phyloP scores from a whole-genome alignment of 768 basidiomycete species.

The Suillus weaverae region DNA sequence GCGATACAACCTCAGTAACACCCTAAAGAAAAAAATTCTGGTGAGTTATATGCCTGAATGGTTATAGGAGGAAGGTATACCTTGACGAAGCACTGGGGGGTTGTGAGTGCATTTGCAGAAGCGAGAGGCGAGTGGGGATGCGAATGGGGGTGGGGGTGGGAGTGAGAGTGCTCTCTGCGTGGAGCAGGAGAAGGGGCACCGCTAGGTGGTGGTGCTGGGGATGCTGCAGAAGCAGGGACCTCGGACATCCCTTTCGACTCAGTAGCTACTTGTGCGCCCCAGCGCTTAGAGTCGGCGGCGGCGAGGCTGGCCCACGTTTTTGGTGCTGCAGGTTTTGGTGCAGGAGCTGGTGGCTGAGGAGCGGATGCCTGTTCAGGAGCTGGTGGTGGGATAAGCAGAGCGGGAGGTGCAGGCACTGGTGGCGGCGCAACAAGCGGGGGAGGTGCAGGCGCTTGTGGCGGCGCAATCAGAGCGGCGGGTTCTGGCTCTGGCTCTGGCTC shows the following conservation, averaged over 20 bases:
- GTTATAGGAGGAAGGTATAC: constrained; percentile 37
- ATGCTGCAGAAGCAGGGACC: constrained; percentile 42
- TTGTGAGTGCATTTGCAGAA: constrained; percentile 64
- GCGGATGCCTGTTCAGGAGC: constrained; percentile 28
- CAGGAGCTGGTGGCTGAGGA: constrained; percentile 34
- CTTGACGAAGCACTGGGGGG: constrained; percentile 91
- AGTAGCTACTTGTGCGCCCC: constrained; percentile 80
- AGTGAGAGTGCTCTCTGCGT: constrained; percentile 31
- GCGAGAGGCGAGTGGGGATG: constrained; percentile 34
- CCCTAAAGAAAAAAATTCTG: constrained; percentile 43
- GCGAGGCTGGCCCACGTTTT: constrained; percentile 94
- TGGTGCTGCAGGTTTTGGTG: constrained; percentile 51
- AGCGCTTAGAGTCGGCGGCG: constrained; percentile 77
- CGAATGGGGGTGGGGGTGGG: neutral
- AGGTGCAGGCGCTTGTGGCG: constrained; percentile 21
- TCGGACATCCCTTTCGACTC: constrained; percentile 79
- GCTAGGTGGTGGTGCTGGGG: constrained; percentile 36
- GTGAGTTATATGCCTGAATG: constrained; percentile 4
- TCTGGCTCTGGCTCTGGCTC: constrained; percentile 27
- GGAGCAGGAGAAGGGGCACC: constrained; percentile 37
- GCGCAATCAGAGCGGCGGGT: constrained; percentile 25
- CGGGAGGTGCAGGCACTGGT: constrained; percentile 18
- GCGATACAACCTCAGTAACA: constrained; percentile 66
- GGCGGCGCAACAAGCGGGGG: constrained; percentile 27
- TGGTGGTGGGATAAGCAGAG: constrained; percentile 35